These are phyloP conservation scores for Scheffersomyces titani DNA, from an alignment of 1,139 yeast species.

Conservation along the genomic window DNA sequence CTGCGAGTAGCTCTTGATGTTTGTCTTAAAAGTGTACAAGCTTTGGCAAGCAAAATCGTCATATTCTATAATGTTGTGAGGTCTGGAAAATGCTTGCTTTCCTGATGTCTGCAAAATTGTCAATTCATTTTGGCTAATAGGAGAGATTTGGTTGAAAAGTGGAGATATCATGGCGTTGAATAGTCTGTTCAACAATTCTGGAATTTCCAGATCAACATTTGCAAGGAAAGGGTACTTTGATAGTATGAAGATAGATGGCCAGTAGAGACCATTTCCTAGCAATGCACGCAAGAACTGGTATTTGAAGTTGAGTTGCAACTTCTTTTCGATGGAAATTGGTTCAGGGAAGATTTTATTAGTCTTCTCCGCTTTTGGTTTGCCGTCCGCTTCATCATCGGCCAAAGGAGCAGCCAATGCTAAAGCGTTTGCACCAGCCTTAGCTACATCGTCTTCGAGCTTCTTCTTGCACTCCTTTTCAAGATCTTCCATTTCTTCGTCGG, in stretches of 20 bases:
- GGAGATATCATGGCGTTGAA: slow-evolving; percentile 54
- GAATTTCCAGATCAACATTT: slow-evolving; percentile 53
- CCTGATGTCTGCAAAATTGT: slow-evolving; percentile 20
- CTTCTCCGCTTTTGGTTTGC: slow-evolving; percentile 3
- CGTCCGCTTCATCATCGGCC: slow-evolving; percentile 58
- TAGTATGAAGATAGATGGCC: slow-evolving; percentile 64
- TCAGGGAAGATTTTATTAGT: slow-evolving; percentile 3
- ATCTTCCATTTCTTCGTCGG: slow-evolving; percentile 36
- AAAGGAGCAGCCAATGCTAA: slow-evolving; percentile 88
- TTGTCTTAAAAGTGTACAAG: slow-evolving; percentile 34
- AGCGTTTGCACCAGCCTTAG: slow-evolving; percentile 72
- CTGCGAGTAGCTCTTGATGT: slow-evolving; percentile 25
- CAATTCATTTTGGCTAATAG: slow-evolving; percentile 21
- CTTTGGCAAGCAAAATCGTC: slow-evolving; percentile 24
- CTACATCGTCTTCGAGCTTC: slow-evolving; percentile 60
- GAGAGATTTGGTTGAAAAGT: slow-evolving; percentile 32
- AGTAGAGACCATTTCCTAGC: slow-evolving; percentile 62
- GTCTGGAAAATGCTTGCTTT: slow-evolving; percentile 29
- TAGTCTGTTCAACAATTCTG: slow-evolving; percentile 51
- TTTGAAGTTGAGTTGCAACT: slow-evolving; percentile 24
- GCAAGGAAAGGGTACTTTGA: slow-evolving; percentile 65
- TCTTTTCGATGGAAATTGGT: slow-evolving; percentile 15
- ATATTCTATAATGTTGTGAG: slow-evolving; percentile 31
- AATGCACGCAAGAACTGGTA: slow-evolving; percentile 52
- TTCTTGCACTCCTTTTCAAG: slow-evolving; percentile 50